Conservation (phyloP, 2,329 filamentous ascomycete genomes). For the Gnomoniopsis smithogilvyi region DNA sequence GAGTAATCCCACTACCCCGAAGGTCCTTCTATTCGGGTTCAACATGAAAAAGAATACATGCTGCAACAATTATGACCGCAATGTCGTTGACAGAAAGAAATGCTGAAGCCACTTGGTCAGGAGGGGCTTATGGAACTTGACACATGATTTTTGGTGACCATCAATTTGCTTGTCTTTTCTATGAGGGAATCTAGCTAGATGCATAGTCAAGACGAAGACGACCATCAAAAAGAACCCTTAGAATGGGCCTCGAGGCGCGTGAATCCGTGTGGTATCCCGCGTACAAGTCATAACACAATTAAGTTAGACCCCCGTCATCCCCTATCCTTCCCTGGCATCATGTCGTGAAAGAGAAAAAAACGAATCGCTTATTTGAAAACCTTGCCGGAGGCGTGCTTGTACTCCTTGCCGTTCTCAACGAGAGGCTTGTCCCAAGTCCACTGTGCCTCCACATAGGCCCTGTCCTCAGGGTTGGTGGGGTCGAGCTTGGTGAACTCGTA, state of each 20-base stretch:
- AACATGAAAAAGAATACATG: too few relatives aligned
- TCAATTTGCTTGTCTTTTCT: slow-evolving; percentile 12
- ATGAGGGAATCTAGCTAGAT: slow-evolving; percentile 1
- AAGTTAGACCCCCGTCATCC: slow-evolving; percentile 11
- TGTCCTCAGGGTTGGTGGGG: slow-evolving; percentile 78
- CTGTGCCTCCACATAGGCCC: slow-evolving; percentile 77
- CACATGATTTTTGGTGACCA: background rate
- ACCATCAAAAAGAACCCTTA: background rate
- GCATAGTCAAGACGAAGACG: background rate
- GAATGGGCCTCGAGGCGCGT: slow-evolving; percentile 2
- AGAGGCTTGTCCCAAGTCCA: slow-evolving; percentile 93
- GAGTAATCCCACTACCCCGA: too few relatives aligned
- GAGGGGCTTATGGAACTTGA: too few relatives aligned
- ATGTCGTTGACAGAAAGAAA: too few relatives aligned
- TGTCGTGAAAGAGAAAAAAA: slow-evolving; percentile 10
- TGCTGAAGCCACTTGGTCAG: too few relatives aligned
- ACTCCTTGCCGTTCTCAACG: slow-evolving; percentile 79
- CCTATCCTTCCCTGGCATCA: slow-evolving; percentile 17
- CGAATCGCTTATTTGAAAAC: slow-evolving; percentile 84
- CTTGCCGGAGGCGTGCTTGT: slow-evolving; percentile 87
- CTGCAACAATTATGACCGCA: too few relatives aligned
- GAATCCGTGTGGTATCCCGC: slow-evolving; percentile 13
- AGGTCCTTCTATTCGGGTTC: too few relatives aligned
- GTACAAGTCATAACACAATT: slow-evolving; percentile 12
- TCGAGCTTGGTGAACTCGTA: slow-evolving; percentile 98